phyloP scores from a whole-genome alignment of 2,329 filamentous ascomycete species.

The Ophiostoma ulmi region DNA sequence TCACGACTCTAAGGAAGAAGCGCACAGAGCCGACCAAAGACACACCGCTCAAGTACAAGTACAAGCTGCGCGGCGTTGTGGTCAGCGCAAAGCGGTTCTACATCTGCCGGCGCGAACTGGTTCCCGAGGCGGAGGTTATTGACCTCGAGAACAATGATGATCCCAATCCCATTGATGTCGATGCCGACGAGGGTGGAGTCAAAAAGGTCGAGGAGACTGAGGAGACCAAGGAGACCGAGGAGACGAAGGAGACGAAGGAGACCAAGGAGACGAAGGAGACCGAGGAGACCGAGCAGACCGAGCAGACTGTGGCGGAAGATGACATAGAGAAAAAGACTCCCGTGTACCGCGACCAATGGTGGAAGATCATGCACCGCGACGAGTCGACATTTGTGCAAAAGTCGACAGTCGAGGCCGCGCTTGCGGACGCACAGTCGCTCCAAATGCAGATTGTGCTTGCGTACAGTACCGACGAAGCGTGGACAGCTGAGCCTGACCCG shows the following conservation, averaged over 20 bases:
- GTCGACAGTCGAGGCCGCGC: background rate
- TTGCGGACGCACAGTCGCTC: background rate
- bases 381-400: background rate
- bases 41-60: constrained; percentile 30
- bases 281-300: too few species aligned
- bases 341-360: constrained; percentile 32
- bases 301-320: background rate
- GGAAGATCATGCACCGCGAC: constrained; percentile 24
- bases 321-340: background rate
- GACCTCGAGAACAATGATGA: background rate
- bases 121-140: background rate
- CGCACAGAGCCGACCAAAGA: constrained; percentile 29
- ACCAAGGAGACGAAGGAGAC: background rate
- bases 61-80: constrained; percentile 34
- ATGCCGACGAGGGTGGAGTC: background rate
- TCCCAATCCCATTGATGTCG: background rate
- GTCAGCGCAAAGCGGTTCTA: constrained; percentile 31
- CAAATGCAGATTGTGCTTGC: constrained; percentile 27
- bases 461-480: constrained; percentile 33
- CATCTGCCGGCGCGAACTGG: constrained; percentile 30
- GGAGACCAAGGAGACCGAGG: background rate
- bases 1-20: constrained; percentile 18
- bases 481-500: constrained; percentile 28
- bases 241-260: too few species aligned
- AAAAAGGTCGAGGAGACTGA: background rate